Evolutionary conservation across 345 rosid species (phyloP).

Genomic region (Murraya koenigii): DNA sequence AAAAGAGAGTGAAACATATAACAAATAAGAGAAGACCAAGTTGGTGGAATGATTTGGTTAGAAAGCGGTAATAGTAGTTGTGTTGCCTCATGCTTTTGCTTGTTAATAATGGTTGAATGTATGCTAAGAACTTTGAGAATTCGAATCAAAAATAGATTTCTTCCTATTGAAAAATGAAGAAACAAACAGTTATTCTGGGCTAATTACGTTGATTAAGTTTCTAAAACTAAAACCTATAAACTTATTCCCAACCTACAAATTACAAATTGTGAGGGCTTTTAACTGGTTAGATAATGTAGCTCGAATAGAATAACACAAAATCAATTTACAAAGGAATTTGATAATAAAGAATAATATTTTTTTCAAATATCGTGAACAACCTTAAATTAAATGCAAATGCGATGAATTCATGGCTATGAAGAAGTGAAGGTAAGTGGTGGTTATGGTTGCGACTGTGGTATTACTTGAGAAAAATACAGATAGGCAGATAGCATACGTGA

Average conservation of each 20-base stretch:
- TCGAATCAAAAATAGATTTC: background rate
- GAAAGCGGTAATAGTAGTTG: background rate
- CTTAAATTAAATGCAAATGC: conserved; percentile 62
- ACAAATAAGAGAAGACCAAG: background rate
- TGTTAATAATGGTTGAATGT: background rate
- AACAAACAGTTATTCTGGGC: background rate
- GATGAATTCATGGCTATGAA: too few relatives aligned
- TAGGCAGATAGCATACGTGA: too few relatives aligned
- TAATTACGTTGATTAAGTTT: background rate
- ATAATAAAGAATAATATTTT: conserved; percentile 64
- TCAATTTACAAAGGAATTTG: conserved; percentile 71
- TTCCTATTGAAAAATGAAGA: background rate
- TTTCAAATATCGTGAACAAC: conserved; percentile 45
- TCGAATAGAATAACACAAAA: conserved; percentile 67
- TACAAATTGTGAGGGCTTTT: background rate
- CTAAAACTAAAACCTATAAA: background rate
- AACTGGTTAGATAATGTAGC: conserved; percentile 51
- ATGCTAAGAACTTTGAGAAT: background rate
- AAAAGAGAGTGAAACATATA: too few relatives aligned
- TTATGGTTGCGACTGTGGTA: too few relatives aligned
- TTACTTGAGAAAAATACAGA: too few relatives aligned
- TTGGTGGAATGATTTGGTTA: background rate
- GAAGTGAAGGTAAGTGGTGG: too few relatives aligned
- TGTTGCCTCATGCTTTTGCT: background rate
- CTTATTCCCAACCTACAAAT: background rate